phyloP scores from a whole-genome alignment of 2,329 filamentous ascomycete species.

The Verticillium dahliae region DNA sequence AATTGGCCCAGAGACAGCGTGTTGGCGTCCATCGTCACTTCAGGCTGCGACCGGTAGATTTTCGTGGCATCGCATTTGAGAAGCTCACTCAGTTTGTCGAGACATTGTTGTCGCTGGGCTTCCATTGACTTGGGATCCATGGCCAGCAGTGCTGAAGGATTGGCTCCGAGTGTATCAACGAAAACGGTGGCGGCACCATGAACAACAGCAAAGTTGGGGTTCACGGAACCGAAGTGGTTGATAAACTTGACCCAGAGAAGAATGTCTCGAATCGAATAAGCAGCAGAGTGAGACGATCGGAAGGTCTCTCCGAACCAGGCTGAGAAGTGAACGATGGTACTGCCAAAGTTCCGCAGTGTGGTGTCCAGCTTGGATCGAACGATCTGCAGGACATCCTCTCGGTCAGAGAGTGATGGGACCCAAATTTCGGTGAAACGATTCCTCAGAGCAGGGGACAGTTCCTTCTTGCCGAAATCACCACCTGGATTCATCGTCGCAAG shows the following conservation, averaged over 20 bases:
- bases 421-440: slow-evolving; percentile 99
- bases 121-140: slow-evolving; percentile 63
- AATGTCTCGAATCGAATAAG: slow-evolving; percentile 86
- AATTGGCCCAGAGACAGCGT: slow-evolving; percentile 69
- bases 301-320: slow-evolving; percentile 88
- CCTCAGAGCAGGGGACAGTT: slow-evolving; percentile 86
- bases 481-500: slow-evolving; percentile 99
- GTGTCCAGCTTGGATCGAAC: slow-evolving; percentile 65
- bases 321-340: slow-evolving; percentile 75
- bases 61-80: slow-evolving; percentile 54
- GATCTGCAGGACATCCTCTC: slow-evolving; percentile 83
- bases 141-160: slow-evolving; percentile 81
- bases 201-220: slow-evolving; percentile 45
- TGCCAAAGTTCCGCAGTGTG: slow-evolving; percentile 50
- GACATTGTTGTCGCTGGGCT: slow-evolving; percentile 64
- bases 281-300: slow-evolving; percentile 64
- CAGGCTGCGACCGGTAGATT: slow-evolving; percentile 59
- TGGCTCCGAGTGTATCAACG: slow-evolving; percentile 90
- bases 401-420: slow-evolving; percentile 83
- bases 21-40: slow-evolving; percentile 46
- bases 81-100: slow-evolving; percentile 64
- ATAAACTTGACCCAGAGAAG: slow-evolving; percentile 92
- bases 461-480: slow-evolving; percentile 96
- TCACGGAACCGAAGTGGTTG: slow-evolving; percentile 53
- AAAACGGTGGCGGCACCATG: slow-evolving; percentile 95